phyloP scores from a whole-genome alignment of 257 asterid genomes.

The Solanum clarkiae region DNA sequence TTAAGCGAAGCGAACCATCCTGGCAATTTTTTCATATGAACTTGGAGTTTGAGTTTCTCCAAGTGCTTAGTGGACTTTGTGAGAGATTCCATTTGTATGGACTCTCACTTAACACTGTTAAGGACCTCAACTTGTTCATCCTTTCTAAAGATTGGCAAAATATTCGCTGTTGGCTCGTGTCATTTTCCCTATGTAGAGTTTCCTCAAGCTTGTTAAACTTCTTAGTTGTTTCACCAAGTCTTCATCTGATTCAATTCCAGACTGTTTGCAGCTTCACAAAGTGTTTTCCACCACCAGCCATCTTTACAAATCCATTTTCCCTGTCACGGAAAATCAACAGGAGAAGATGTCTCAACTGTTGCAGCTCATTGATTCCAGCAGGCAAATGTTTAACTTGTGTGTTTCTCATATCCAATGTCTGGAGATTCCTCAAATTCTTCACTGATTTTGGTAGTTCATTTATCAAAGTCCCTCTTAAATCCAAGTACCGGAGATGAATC shows the following conservation, averaged over 20 bases:
- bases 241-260: slow-evolving; percentile 11
- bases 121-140: slow-evolving; percentile 5
- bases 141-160: slow-evolving; percentile 9
- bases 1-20: slow-evolving; percentile 2
- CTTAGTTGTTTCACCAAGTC: background rate
- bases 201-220: background rate
- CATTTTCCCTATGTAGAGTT: slow-evolving; percentile 4
- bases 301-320: slow-evolving; percentile 3
- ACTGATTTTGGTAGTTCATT: background rate
- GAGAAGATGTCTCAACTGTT: slow-evolving; percentile 12
- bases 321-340: slow-evolving; percentile 6
- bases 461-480: background rate
- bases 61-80: background rate
- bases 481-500: background rate
- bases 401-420: slow-evolving; percentile 7
- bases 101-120: slow-evolving; percentile 7
- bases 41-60: slow-evolving; percentile 6
- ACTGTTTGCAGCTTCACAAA: slow-evolving; percentile 2
- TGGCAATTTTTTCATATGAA: slow-evolving; percentile 3
- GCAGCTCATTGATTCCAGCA: slow-evolving; percentile 10
- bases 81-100: slow-evolving; percentile 1
- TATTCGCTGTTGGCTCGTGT: slow-evolving; percentile 1
- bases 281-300: slow-evolving; percentile 1
- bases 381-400: background rate
- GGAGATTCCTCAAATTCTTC: slow-evolving; percentile 7